Base-by-base conservation (phyloP, 2,329 filamentous ascomycete genomes). In the Exophiala sp. region DNA sequence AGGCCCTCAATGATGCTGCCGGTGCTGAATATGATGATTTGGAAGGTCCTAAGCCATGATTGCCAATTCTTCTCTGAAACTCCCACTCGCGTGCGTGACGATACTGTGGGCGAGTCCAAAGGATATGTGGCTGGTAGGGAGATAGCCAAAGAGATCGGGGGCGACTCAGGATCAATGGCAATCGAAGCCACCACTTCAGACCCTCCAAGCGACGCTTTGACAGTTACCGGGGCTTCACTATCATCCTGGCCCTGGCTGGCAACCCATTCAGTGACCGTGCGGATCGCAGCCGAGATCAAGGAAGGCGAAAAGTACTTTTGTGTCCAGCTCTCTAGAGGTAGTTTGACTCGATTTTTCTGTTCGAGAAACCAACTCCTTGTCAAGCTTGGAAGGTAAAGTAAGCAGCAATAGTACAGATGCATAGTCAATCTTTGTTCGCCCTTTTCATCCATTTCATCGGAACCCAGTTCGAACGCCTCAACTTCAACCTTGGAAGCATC, bases 11-110 rank as follows among this genome's bases (percentile, higher is more conserved):
- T 85, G 50, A 98, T 80, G 64, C 80, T 87, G 46, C 89, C 89
- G 62, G 93, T 91, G 55, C 88, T 87, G 64, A 97, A 95, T 35
- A 88, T 91, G 61, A 98, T 96, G 38, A 93, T 88, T 60, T 96
- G 87, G 2, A 88, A 91, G 6, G 83, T 88, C 62, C 88, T 78
- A 54, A 96, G 76, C 90, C 91, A 96, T 54, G 78, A 85, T 67
- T 88, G 83, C 91, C 93, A 98, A 65, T 93, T 95, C 67, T 83
- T 83, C 64, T 97, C 90, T 52, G 83, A 85, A 21, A 96, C 88
- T 0, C 87, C 88, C 1, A 97, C 88, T 10, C 91, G 83, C 60
- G 85, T 88, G 16, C 90, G 72, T 7, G 88, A 83, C 2, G 82
- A 74, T 1, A 97, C 89, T 7, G 79, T 74, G 1, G 94, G 87